These are phyloP conservation scores for Diutina neorugosa DNA, from an alignment of 1,139 yeast genomes.

Conservation along the genomic window DNA sequence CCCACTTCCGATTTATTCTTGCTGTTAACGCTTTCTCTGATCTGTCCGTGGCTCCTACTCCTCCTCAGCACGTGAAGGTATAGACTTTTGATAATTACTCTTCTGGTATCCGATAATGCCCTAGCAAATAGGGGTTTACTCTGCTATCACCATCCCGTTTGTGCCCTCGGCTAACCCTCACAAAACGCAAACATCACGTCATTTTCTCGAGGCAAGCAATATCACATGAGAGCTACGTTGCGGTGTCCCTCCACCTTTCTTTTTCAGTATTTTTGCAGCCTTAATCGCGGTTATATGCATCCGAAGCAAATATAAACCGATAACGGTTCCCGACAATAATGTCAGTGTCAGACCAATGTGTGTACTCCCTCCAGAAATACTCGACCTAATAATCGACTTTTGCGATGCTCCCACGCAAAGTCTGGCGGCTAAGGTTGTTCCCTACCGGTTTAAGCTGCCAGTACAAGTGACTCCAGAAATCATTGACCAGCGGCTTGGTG, in stretches of 20 bases:
- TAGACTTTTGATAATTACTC: too few relatives aligned
- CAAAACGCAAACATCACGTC: not conserved
- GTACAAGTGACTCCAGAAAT: not conserved
- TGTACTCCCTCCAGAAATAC: not conserved
- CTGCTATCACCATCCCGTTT: not conserved
- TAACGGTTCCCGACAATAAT: not conserved
- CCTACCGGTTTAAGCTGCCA: not conserved
- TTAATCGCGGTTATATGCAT: not conserved
- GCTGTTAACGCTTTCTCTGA: too few relatives aligned
- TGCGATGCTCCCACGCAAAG: not conserved
- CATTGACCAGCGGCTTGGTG: not conserved
- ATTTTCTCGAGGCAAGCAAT: not conserved
- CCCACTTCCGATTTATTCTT: too few relatives aligned
- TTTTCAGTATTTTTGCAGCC: not conserved
- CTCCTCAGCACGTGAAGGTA: too few relatives aligned
- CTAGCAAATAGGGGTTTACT: too few relatives aligned
- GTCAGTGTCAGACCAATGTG: not conserved
- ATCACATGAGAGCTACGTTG: not conserved
- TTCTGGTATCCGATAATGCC: too few relatives aligned
- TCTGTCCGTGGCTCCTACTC: too few relatives aligned
- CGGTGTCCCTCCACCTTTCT: not conserved
- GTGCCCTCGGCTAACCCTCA: not conserved
- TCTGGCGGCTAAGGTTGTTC: not conserved
- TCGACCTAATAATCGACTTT: not conserved
- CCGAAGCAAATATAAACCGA: not conserved